Conservation (phyloP, 192 early-diverging fungal species). For the Chytriomyces sp. region DNA sequence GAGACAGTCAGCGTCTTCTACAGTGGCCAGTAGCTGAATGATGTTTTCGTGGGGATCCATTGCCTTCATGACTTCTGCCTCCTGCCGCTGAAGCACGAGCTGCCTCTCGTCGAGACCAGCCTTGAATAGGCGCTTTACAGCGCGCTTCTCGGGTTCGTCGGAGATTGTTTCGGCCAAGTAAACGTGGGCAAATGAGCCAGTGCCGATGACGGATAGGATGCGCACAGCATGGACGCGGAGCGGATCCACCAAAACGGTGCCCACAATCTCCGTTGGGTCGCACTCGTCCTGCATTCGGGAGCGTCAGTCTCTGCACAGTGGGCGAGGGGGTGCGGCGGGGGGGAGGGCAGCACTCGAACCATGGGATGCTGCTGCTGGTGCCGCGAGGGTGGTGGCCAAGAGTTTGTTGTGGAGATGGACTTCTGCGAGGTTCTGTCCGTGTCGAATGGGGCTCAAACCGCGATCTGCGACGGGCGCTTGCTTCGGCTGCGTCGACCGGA, state of each 20-base stretch:
- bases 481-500: too few species aligned
- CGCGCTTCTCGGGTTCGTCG: slow-evolving; percentile 18
- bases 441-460: too few species aligned
- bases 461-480: too few species aligned
- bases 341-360: too few species aligned
- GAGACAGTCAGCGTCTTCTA: slow-evolving; percentile 36
- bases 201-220: slow-evolving; percentile 42
- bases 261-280: slow-evolving; percentile 29
- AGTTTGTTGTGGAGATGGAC: too few species aligned
- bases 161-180: slow-evolving; percentile 36
- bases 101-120: slow-evolving; percentile 34
- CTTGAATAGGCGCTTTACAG: slow-evolving; percentile 42
- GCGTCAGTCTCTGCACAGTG: too few species aligned
- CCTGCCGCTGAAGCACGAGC: slow-evolving; percentile 38
- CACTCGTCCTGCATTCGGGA: slow-evolving; percentile 26
- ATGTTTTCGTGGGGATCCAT: slow-evolving; percentile 33
- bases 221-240: slow-evolving; percentile 22
- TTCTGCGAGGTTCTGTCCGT: too few species aligned
- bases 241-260: slow-evolving; percentile 25
- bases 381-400: too few species aligned
- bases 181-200: slow-evolving; percentile 53
- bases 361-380: too few species aligned
- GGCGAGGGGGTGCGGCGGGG: too few species aligned
- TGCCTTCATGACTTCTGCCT: slow-evolving; percentile 32
- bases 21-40: slow-evolving; percentile 30